Conservation (phyloP, 257 asterid species). For the Mentha longifolia region DNA sequence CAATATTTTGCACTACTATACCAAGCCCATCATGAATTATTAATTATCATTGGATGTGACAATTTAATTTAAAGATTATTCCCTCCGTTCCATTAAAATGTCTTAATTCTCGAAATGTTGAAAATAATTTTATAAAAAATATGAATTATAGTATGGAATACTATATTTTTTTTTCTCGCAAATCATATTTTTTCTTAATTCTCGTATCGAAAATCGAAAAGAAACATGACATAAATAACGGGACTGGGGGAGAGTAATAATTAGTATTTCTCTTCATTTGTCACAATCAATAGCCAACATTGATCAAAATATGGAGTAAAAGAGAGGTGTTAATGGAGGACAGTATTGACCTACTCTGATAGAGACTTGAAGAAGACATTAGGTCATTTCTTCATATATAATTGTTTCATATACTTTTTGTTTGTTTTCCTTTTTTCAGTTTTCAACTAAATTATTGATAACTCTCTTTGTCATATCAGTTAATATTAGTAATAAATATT, state of each 20-base stretch:
- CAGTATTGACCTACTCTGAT: constrained; percentile 38
- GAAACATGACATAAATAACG: too few species aligned
- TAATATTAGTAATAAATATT: not conserved
- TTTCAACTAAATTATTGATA: not conserved
- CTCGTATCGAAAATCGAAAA: too few species aligned
- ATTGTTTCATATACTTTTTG: constrained; percentile 25
- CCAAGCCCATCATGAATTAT: not conserved
- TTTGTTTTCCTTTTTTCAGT: constrained; percentile 13
- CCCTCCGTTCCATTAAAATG: too few species aligned
- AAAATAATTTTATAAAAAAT: not conserved
- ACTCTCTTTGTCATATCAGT: constrained; percentile 13
- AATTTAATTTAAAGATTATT: too few species aligned
- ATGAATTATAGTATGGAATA: too few species aligned
- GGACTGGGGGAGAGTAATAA: not conserved
- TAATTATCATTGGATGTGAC: too few species aligned
- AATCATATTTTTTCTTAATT: too few species aligned
- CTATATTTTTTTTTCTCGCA: too few species aligned
- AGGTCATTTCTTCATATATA: constrained; percentile 30
- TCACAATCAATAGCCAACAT: constrained; percentile 24
- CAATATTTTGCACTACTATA: not conserved
- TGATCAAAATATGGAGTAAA: too few species aligned
- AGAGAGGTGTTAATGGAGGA: too few species aligned
- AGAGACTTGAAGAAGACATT: constrained; percentile 31
- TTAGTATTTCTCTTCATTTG: too few species aligned
- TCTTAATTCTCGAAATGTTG: too few species aligned